These are phyloP conservation scores for Microbotryum violaceum DNA, from an alignment of 1,284 basidiomycete genomes.

Conservation along the genomic window DNA sequence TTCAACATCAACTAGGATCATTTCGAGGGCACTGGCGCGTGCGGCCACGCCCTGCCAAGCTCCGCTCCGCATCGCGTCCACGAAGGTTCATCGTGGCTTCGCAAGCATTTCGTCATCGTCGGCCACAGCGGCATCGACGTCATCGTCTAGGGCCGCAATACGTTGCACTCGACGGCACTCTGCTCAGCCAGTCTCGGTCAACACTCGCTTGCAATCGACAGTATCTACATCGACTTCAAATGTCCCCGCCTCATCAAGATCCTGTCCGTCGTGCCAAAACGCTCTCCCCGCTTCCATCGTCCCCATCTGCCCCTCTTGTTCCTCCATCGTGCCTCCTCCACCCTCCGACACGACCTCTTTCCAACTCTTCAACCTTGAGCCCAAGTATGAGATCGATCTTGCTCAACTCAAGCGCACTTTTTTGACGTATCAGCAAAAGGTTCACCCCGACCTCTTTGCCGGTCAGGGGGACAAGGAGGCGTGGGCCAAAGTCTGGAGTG, in stretches of 20 bases:
- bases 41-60: too few relatives aligned
- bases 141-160: too few relatives aligned
- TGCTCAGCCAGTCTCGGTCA: not conserved
- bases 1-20: too few relatives aligned
- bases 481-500: slow-evolving; percentile 59
- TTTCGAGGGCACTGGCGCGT: too few relatives aligned
- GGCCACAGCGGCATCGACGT: not conserved
- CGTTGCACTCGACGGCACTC: not conserved
- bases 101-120: too few relatives aligned
- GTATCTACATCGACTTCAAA: not conserved
- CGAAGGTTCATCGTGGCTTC: too few relatives aligned
- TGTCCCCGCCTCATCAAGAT: slow-evolving; percentile 11
- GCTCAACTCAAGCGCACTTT: slow-evolving; percentile 58
- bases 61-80: too few relatives aligned
- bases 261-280: slow-evolving; percentile 55
- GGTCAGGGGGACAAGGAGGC: slow-evolving; percentile 52
- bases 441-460: slow-evolving; percentile 73
- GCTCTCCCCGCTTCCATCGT: slow-evolving; percentile 52
- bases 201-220: not conserved
- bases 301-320: slow-evolving; percentile 61
- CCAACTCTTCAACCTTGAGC: slow-evolving; percentile 54
- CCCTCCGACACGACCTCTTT: slow-evolving; percentile 41
- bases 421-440: slow-evolving; percentile 59
- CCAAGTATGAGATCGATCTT: slow-evolving; percentile 56
- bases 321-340: slow-evolving; percentile 54